phyloP scores from a whole-genome alignment of 148 eudicot species.

The Dysphania ambrosioides region DNA sequence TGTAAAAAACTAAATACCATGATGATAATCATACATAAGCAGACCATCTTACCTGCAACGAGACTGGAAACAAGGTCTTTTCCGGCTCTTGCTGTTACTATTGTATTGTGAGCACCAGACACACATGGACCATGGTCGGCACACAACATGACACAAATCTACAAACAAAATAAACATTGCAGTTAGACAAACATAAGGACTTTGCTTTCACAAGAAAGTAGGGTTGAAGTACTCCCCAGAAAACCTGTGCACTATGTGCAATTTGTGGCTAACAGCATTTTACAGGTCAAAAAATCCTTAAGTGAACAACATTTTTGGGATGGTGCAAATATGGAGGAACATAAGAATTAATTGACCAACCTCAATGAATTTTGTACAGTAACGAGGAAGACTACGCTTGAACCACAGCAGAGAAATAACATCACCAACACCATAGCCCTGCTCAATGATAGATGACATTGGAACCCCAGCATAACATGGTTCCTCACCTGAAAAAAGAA shows the following conservation, averaged over 20 bases:
- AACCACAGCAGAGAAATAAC: slow-evolving; percentile 97
- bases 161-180: slow-evolving; percentile 15
- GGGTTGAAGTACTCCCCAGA: neutral
- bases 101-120: slow-evolving; percentile 97
- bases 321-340: neutral
- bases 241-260: neutral
- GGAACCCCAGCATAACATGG: slow-evolving; percentile 96
- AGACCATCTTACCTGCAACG: slow-evolving; percentile 63
- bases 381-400: slow-evolving; percentile 96
- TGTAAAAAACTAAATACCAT: neutral
- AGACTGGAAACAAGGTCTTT: slow-evolving; percentile 97
- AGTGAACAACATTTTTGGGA: neutral
- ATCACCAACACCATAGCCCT: slow-evolving; percentile 94
- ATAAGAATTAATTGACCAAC: slow-evolving; percentile 28
- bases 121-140: slow-evolving; percentile 99
- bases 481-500: slow-evolving; percentile 69
- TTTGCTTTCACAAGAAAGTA: slow-evolving; percentile 2
- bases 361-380: slow-evolving; percentile 94
- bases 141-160: slow-evolving; percentile 95
- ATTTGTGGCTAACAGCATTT: neutral
- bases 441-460: slow-evolving; percentile 92
- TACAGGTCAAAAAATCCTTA: neutral
- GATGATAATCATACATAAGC: neutral
- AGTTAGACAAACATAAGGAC: slow-evolving; percentile 1
- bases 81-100: slow-evolving; percentile 98